phyloP scores from a whole-genome alignment of 2,329 filamentous ascomycete genomes.

The Diaporthe batatas region DNA sequence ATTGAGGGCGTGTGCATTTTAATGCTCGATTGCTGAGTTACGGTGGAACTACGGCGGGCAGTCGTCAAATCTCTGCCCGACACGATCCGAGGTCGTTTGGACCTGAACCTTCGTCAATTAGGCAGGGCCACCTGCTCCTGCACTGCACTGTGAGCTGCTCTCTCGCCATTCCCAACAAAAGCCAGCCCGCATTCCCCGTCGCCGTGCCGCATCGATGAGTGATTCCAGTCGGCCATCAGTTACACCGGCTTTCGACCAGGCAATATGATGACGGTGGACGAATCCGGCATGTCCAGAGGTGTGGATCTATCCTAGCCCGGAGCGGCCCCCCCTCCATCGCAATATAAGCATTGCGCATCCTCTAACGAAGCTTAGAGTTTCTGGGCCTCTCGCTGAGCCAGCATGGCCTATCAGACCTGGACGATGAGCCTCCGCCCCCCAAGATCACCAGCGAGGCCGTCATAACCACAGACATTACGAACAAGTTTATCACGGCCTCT shows the following conservation, averaged over 20 bases:
- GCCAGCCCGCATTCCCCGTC: not conserved
- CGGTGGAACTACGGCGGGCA: constrained; percentile 36
- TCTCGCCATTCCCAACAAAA: constrained; percentile 17
- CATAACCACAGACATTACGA: constrained; percentile 70
- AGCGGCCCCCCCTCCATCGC: constrained; percentile 10
- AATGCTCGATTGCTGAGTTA: constrained; percentile 16
- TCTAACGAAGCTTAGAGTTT: constrained; percentile 52
- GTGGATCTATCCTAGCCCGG: constrained; percentile 17
- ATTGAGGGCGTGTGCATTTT: not conserved
- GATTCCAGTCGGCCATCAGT: constrained; percentile 5
- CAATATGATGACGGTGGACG: constrained; percentile 35
- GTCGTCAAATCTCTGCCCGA: constrained; percentile 42
- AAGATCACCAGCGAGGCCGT: constrained; percentile 62
- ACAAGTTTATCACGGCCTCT: constrained; percentile 66
- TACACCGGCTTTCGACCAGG: constrained; percentile 11
- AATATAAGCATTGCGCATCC: constrained; percentile 25
- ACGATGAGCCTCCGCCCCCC: constrained; percentile 53
- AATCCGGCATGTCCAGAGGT: constrained; percentile 38
- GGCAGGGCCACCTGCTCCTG: constrained; percentile 27
- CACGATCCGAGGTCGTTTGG: constrained; percentile 33
- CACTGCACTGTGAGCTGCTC: constrained; percentile 25
- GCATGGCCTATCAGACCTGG: constrained; percentile 43
- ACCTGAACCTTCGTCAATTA: constrained; percentile 29
- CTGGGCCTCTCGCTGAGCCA: constrained; percentile 57
- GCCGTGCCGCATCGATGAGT: constrained; percentile 33